Percentiles rank a stretch among this genome's conserved stretches.
phyloP scores from a whole-genome alignment of 2,329 filamentous ascomycete genomes.

The Trichoderma citrinoviride region DNA sequence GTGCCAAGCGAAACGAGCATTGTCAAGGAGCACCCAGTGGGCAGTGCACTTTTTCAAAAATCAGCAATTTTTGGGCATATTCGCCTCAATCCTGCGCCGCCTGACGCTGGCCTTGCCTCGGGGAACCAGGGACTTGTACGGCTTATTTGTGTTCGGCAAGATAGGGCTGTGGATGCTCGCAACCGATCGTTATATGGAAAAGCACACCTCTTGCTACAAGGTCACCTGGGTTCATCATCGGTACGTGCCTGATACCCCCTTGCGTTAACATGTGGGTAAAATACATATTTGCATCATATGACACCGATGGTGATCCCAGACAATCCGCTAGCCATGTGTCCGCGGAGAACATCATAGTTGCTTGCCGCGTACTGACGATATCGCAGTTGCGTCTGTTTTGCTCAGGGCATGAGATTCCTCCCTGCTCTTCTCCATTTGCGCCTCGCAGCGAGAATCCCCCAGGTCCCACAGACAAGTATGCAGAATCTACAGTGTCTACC shows the following conservation, averaged over 20 bases:
- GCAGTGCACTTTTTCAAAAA: neutral
- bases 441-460: neutral
- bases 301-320: neutral
- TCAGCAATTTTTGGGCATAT: neutral
- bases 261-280: neutral
- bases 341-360: neutral
- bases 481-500: neutral
- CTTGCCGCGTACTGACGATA: neutral
- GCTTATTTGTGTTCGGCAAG: neutral
- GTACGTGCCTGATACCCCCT: neutral
- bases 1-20: slow-evolving; percentile 16
- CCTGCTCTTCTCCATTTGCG: neutral
- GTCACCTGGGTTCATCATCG: neutral
- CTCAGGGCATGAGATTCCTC: neutral
- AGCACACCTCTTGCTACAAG: neutral
- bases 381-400: neutral
- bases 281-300: neutral
- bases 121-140: neutral
- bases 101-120: neutral
- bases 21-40: neutral
- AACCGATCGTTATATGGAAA: neutral
- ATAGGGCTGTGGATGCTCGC: neutral
- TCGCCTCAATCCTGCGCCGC: neutral
- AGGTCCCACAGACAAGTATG: too few relatives aligned
- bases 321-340: neutral